Conservation (phyloP, 495 filamentous ascomycete species). For the Ascodesmis nigricans region DNA sequence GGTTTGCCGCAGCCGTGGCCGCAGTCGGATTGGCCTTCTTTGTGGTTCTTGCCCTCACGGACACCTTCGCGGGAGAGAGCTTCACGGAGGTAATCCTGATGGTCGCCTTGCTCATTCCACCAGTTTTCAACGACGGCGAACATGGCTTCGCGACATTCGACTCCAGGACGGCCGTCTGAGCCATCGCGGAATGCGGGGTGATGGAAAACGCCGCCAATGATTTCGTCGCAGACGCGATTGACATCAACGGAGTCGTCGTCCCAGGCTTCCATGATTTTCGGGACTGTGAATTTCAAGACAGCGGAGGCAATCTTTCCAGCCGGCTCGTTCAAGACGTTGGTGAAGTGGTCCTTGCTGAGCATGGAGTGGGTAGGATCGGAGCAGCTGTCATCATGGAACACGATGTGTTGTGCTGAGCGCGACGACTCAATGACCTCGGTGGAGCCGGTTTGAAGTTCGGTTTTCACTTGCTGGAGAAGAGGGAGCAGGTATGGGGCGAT, state of each 20-base stretch:
- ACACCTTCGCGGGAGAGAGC: slow-evolving; percentile 61
- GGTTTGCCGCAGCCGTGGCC: slow-evolving; percentile 72
- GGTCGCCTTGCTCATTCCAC: slow-evolving; percentile 48
- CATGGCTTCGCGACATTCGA: slow-evolving; percentile 52
- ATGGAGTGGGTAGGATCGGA: slow-evolving; percentile 84
- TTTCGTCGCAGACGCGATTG: slow-evolving; percentile 42
- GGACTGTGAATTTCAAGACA: slow-evolving; percentile 60
- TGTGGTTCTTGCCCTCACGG: slow-evolving; percentile 52
- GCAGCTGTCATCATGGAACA: slow-evolving; percentile 55
- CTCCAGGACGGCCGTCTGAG: slow-evolving; percentile 38
- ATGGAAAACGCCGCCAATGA: slow-evolving; percentile 65
- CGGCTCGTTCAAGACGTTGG: slow-evolving; percentile 66
- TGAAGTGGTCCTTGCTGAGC: slow-evolving; percentile 86
- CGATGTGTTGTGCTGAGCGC: slow-evolving; percentile 55
- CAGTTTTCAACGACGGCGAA: slow-evolving; percentile 55
- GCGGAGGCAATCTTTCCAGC: slow-evolving; percentile 61
- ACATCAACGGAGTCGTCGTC: slow-evolving; percentile 51
- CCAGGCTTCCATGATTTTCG: slow-evolving; percentile 67
- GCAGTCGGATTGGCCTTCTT: slow-evolving; percentile 57
- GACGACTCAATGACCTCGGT: slow-evolving; percentile 64
- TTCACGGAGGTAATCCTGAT: slow-evolving; percentile 39
- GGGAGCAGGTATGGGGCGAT: slow-evolving; percentile 71
- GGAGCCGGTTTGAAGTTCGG: slow-evolving; percentile 63
- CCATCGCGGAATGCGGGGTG: slow-evolving; percentile 59
- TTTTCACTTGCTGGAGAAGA: slow-evolving; percentile 64